phyloP scores from a whole-genome alignment of 148 eudicot species.

The Rhododendron williamsianum region DNA sequence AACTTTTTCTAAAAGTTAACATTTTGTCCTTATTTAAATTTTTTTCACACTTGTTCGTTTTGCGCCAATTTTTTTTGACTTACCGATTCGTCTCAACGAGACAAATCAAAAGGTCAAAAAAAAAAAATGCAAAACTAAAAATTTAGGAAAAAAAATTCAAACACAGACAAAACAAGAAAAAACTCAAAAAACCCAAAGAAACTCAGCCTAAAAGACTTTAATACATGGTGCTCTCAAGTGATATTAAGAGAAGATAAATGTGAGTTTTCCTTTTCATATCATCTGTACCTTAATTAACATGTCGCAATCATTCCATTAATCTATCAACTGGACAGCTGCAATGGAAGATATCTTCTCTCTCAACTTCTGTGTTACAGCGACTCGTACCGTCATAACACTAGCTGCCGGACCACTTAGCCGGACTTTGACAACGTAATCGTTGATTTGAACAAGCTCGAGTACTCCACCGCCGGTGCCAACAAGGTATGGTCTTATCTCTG shows the following conservation, averaged over 20 bases:
- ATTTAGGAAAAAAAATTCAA: no score
- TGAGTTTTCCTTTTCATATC: slow-evolving; percentile 20
- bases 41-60: no score
- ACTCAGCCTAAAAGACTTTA: no score
- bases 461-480: slow-evolving; percentile 91
- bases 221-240: not conserved
- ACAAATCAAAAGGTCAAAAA: no score
- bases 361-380: slow-evolving; percentile 82
- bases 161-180: no score
- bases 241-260: slow-evolving; percentile 18
- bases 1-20: no score
- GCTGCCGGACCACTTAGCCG: slow-evolving; percentile 85
- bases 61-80: no score
- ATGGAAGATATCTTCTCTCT: slow-evolving; percentile 81
- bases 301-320: slow-evolving; percentile 18
- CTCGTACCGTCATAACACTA: slow-evolving; percentile 91
- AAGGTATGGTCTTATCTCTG: slow-evolving; percentile 85
- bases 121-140: no score
- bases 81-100: no score
- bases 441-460: slow-evolving; percentile 64
- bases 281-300: slow-evolving; percentile 9
- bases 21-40: no score
- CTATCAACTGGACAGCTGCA: slow-evolving; percentile 81
- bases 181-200: no score
- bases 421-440: slow-evolving; percentile 62